phyloP scores from a whole-genome alignment of 495 filamentous ascomycete genomes.

The Penicillium paradoxum region DNA sequence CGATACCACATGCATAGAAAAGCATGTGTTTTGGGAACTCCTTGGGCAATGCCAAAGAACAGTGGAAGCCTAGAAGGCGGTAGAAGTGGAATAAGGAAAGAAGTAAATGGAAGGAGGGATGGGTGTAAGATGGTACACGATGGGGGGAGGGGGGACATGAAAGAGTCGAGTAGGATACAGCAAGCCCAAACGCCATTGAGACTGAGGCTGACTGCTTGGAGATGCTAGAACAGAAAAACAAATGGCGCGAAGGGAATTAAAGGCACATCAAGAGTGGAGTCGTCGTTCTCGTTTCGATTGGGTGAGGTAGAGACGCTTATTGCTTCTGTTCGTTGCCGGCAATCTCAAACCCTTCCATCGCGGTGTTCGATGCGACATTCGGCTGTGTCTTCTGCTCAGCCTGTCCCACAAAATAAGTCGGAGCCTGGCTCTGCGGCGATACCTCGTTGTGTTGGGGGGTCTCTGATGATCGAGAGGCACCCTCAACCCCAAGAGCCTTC shows the following conservation, averaged over 20 bases:
- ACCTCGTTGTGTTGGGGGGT: background rate
- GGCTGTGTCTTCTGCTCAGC: slow-evolving; percentile 1
- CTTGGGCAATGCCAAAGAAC: slow-evolving; percentile 10
- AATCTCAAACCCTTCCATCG: slow-evolving; percentile 49
- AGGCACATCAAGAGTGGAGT: slow-evolving; percentile 7
- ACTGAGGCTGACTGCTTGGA: background rate
- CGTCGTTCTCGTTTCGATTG: slow-evolving; percentile 12
- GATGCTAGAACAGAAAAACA: slow-evolving; percentile 2
- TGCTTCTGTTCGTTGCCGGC: slow-evolving; percentile 37
- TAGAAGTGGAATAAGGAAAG: background rate
- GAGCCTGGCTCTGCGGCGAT: slow-evolving; percentile 8
- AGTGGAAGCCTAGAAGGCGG: background rate
- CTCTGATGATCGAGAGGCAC: background rate
- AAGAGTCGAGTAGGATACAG: slow-evolving; percentile 7
- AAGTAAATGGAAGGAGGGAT: background rate
- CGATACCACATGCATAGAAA: background rate
- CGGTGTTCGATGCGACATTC: slow-evolving; percentile 2
- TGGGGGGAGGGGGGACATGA: background rate
- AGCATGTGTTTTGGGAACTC: slow-evolving; percentile 6
- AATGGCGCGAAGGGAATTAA: background rate
- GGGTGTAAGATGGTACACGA: background rate
- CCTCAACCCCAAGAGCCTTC: slow-evolving; percentile 36
- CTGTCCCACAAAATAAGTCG: slow-evolving; percentile 5
- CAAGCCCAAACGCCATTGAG: background rate
- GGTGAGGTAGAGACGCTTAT: slow-evolving; percentile 5